These are phyloP conservation scores for Flaveria trinervia DNA, from an alignment of 129 eudicot genomes.

Conservation along the genomic window DNA sequence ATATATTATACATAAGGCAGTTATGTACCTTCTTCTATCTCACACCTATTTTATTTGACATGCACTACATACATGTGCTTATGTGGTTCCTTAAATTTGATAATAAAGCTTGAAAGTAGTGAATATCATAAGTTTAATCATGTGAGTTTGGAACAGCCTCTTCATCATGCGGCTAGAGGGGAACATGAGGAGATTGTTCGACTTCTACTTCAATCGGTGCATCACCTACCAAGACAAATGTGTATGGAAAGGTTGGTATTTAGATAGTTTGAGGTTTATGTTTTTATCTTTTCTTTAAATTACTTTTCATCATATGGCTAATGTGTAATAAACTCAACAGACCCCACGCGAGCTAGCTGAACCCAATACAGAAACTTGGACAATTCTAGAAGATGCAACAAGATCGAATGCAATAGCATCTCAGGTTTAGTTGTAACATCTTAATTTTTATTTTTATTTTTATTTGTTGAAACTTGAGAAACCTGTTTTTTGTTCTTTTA, in stretches of 20 bases:
- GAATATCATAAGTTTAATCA: neutral
- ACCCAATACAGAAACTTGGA: conserved; percentile 56
- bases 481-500: neutral
- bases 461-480: conserved; percentile 5
- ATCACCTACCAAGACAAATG: conserved; percentile 60
- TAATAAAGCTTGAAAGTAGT: neutral
- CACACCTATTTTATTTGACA: too few relatives aligned
- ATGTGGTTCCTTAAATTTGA: too few relatives aligned
- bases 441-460: conserved; percentile 16
- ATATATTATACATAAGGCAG: neutral
- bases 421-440: conserved; percentile 7
- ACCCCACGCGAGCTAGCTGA: conserved; percentile 76
- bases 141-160: conserved; percentile 56
- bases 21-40: too few relatives aligned
- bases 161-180: conserved; percentile 96
- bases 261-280: neutral
- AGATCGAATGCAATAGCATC: conserved; percentile 23
- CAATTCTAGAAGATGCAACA: conserved; percentile 53
- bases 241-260: conserved; percentile 69
- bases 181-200: conserved; percentile 60
- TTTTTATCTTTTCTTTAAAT: too few relatives aligned
- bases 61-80: too few relatives aligned
- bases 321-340: conserved; percentile 41
- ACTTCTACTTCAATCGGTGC: conserved; percentile 75
- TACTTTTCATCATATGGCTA: neutral